Evolutionary conservation across 2,329 filamentous ascomycete genomes (phyloP), one percentile per base, ranked within the genome.

Genomic region (Talaromyces islandicus): DNA sequence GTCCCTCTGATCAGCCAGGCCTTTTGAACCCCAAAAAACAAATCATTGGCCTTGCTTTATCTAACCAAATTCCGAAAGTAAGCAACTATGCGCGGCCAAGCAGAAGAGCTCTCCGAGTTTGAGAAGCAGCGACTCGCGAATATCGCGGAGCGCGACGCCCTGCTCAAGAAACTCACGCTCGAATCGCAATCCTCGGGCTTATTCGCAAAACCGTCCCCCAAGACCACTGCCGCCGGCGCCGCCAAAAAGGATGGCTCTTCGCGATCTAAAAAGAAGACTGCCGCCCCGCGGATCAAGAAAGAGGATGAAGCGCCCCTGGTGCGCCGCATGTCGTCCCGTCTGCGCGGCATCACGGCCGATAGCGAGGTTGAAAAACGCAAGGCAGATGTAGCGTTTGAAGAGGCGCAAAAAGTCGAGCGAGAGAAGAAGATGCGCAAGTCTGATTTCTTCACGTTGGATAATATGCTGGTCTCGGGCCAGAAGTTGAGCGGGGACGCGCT

Each of bases 71-170:
- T n/a, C 14, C 5, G 17, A 7, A 14, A 3, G 25, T 43, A 10
- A 30, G 46, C 19, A n/a, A 58, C 50, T 38, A 51, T 56, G 41
- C 59, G 29, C 46, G 73, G 74, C 14, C 69, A 60, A 14, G 24
- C 82, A 68, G 72, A 77, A 30, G 83, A 83, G 38, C 78, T 95
- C 67, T 95, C 90, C 74, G 90, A 91, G 43, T 97, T 96, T 74
- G 92, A 96, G 80, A 87, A 88, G 68, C 87, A 90, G 66, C 84
- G 92, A 0, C 84, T 91, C 17, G 91, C 92, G 62, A 96, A 96
- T 66, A 95, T 96, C 46, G 90, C 88, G 0, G 87, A 90, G 58
- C 94, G 95, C 67, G 88, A 93, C 73, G 90, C 88, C 71, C 81
- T 96, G 0, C 76, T 97, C 0, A 89, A 89, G 62, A 88, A 92